Conservation (phyloP, 2,329 filamentous ascomycete species). For the Cordyceps militaris region DNA sequence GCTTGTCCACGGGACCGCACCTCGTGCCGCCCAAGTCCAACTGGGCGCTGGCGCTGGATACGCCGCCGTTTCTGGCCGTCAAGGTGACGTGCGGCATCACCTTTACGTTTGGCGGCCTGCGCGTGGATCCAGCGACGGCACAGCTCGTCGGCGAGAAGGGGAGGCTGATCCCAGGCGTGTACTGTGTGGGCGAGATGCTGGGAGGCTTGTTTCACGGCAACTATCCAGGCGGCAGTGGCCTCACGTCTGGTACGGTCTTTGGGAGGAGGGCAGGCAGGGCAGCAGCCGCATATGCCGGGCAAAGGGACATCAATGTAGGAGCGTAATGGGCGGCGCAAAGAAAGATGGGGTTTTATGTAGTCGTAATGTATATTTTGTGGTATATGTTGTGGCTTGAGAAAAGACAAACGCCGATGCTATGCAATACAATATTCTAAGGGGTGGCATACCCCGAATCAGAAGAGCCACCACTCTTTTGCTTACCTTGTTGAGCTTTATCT, state of each 20-base stretch:
- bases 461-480: background rate
- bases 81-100: slow-evolving; percentile 60
- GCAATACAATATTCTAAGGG: background rate
- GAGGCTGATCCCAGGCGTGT: slow-evolving; percentile 46
- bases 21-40: slow-evolving; percentile 54
- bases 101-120: slow-evolving; percentile 61
- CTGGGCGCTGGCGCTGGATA: slow-evolving; percentile 53
- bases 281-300: slow-evolving; percentile 20
- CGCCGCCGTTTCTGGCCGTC: slow-evolving; percentile 54
- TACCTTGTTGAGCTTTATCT: slow-evolving; percentile 3
- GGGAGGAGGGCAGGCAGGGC: slow-evolving; percentile 33
- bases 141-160: slow-evolving; percentile 41
- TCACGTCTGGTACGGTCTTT: slow-evolving; percentile 53
- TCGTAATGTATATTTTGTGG: background rate
- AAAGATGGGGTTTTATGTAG: background rate
- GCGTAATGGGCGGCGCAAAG: no score
- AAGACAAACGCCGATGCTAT: slow-evolving; percentile 3
- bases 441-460: slow-evolving; percentile 7
- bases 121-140: slow-evolving; percentile 47
- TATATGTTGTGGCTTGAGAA: background rate
- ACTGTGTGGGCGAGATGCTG: slow-evolving; percentile 58
- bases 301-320: background rate
- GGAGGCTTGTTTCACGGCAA: slow-evolving; percentile 58
- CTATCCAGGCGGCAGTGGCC: slow-evolving; percentile 55
- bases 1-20: slow-evolving; percentile 48